Conservation (phyloP, 2,329 filamentous ascomycete species). For the Exophiala phaeomuriformis region DNA sequence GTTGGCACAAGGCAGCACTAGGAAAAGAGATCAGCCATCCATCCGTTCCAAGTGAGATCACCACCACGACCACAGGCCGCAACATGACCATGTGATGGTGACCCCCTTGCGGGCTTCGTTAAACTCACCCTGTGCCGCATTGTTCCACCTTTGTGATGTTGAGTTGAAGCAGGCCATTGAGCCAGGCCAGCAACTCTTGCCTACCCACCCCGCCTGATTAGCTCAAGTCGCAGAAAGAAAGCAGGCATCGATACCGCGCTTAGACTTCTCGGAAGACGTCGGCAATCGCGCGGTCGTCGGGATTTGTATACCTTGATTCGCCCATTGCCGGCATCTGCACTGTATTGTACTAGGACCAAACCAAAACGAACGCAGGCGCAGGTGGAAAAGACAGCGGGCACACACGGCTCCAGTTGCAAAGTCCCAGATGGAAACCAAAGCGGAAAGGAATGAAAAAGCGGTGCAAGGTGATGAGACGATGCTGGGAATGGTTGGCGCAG, state of each 20-base stretch:
- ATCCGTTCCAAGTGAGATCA: too few relatives aligned
- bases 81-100: too few relatives aligned
- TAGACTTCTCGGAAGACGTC: not conserved
- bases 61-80: too few relatives aligned
- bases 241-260: not conserved
- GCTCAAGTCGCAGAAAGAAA: too few relatives aligned
- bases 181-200: conserved; percentile 92
- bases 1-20: conserved; percentile 74
- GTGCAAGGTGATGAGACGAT: too few relatives aligned
- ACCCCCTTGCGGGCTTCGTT: too few relatives aligned
- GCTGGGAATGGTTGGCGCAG: too few relatives aligned
- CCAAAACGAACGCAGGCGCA: not conserved
- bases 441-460: not conserved
- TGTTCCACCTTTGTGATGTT: conserved; percentile 99
- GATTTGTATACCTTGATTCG: conserved; percentile 51
- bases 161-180: conserved; percentile 95
- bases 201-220: conserved; percentile 40
- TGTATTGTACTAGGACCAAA: not conserved
- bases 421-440: not conserved
- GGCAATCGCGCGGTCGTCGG: not conserved
- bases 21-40: conserved; percentile 7
- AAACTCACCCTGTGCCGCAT: conserved; percentile 85
- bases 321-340: conserved; percentile 45
- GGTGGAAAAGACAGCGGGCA: not conserved
- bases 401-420: not conserved